Evolutionary conservation across 257 asterid species (phyloP), one percentile per base, ranked within the genome.

Genomic region (Fraxinus excelsior): DNA sequence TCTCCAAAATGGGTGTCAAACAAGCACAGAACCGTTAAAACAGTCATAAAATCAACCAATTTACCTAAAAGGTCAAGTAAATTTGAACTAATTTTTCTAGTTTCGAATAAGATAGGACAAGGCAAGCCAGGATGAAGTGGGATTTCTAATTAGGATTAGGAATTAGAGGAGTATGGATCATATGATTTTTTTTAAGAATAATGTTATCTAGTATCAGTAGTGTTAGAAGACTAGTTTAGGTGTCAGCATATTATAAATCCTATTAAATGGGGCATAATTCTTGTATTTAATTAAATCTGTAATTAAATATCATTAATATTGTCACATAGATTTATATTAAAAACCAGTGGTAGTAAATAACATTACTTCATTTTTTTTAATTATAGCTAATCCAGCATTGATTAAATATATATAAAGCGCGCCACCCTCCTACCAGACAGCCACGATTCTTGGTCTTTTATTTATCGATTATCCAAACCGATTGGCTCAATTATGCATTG

Each of bases 391-490:
- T 37, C 13, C 19, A 40, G 13, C 14, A 70, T 56, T 21, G 21
- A 37, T 37, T 51, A 18, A 58, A 7, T 5, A 42, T 74, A 58
- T 35, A 19, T 21, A 71, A 70, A 62, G 74, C 66, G 29, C n/a
- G 77, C 7, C 40, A 68, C 72, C 68, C 72, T 34, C 80, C 42
- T 6, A 34, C 70, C 35, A 70, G 67, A 58, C 76, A 65, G 37
- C 12, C 74, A 71, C 18, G 40, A 72, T 76, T 67, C 67, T 72
- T 49, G 71, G 51, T 65, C 53, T 62, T 51, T 0, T 38, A 26
- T 3, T 62, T 26, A 23, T 25, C 19, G 26, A 62, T 67, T 72
- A 81, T 76, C 67, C 76, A 81, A 73, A 73, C 81, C 32, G 35
- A 35, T 66, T 77, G 71, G 40, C 67, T 76, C 78, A 65, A 70